Evolutionary conservation across 345 rosid genomes (phyloP), one percentile per base, ranked within the genome.

Genomic region (Aethionema arabicum): DNA sequence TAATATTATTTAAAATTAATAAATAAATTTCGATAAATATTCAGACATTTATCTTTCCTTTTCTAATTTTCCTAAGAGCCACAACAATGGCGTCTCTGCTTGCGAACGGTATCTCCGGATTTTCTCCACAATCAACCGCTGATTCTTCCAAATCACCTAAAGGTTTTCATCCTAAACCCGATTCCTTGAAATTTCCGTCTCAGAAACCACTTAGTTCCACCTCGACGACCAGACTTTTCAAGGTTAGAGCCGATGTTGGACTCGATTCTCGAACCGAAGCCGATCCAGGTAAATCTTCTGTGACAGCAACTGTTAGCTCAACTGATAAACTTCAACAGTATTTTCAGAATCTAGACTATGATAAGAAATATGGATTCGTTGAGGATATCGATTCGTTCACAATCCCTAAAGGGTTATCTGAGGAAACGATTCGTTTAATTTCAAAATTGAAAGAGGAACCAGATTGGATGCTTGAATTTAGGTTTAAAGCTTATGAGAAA

Each of bases 401-500:
- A 6, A 93, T 93, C 69, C 91, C 91, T 0, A 93, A 85, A 63
- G 99, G 97, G 12, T 87, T 93, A 44, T 77, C 95, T 0, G 76
- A 66, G 38, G 96, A 85, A 33, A 90, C 96, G 0, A 77, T 89
- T 39, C 76, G 87, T 11, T 27, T 65, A 41, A 87, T 93, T 11
- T 89, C 96, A 15, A 65, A 72, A 7, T 59, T 85, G 52, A 93
- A 93, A 62, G 88, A 78, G 5, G 99, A 90, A 69, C 93, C 98
- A 9, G 85, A 71, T 37, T 92, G 98, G 96, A 89, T 89, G 98
- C 85, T 92, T 48, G 82, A 83, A 38, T 80, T 83, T 54, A 80
- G 99, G 45, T 65, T 85, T 52, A 78, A 75, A 59, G 96, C 99
- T 49, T 90, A 80, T 45, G 95, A 80, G 27, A 90, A 77, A 67